Evolutionary conservation across 2,329 filamentous ascomycete species (phyloP), one percentile per base, ranked within the genome.

Genomic region (Alternaria gaisen): DNA sequence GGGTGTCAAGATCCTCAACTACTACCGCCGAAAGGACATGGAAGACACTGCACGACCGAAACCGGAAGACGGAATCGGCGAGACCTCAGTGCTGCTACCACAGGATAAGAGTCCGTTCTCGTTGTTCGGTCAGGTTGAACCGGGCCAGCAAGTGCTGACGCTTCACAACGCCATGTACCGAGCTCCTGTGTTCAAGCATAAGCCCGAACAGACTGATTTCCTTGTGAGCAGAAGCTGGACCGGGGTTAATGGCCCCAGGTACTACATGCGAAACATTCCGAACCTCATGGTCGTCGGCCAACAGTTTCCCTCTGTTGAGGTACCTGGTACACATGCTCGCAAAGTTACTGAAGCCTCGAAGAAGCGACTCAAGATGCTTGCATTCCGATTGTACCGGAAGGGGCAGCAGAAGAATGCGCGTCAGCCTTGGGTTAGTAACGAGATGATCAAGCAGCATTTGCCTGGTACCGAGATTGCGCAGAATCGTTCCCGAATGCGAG

Each of bases 281-380:
- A 92, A 97, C 74, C 81, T 99, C 6, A 94, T 91, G 73, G 90
- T 93, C 18, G 95, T 97, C 24, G 95, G 95, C 7, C 95, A 99
- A 76, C 91, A 94, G 57, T 93, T 98, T 73, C 95, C 95, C 1
- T 93, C 92, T 0, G 88, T 94, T 30, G 94, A 98, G 72, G 91
- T 99, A 5, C 95, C 95, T 3, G 94, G 94, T 0, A 94, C 94
- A 3, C 94, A 98, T 76, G 96, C 93, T 38, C 87, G 95, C 63
- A 97, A 95, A 78, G 94, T 98, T 30, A 99, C 95, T 0, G 97
- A 96, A 58, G 93, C 94, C n/a, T 90, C 92, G 36, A 99, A 99
- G 83, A 97, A 95, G 79, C 89, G 95, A 36, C 89, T 99, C 79
- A 97, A 95, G 82, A 97, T 97, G 90, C 89, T 99, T 40, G 91